Conservation (phyloP, 148 eudicot species). For the Cornus kousa region DNA sequence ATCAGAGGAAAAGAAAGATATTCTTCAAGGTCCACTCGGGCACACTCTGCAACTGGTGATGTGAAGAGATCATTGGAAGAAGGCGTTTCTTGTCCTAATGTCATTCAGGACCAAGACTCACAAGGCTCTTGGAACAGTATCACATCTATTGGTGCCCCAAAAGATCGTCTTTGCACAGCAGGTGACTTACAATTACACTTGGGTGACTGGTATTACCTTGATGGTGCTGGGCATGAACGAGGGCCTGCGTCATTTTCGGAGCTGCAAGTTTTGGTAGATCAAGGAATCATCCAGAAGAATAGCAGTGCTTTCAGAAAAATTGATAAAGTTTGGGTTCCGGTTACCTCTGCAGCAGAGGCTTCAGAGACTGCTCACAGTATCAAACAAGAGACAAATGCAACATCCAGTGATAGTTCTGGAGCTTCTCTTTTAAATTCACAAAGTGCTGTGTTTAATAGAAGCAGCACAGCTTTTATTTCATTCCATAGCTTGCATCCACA, state of each 20-base stretch:
- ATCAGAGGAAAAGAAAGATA: slow-evolving; percentile 65
- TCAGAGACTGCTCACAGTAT: slow-evolving; percentile 27
- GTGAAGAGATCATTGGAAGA: slow-evolving; percentile 57
- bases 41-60: slow-evolving; percentile 49
- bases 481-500: slow-evolving; percentile 84
- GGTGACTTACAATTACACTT: slow-evolving; percentile 69
- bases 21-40: slow-evolving; percentile 52
- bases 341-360: slow-evolving; percentile 39
- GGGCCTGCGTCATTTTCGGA: slow-evolving; percentile 73
- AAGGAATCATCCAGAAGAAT: slow-evolving; percentile 58
- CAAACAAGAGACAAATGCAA: slow-evolving; percentile 25
- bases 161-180: slow-evolving; percentile 64
- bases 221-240: slow-evolving; percentile 89
- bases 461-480: slow-evolving; percentile 30
- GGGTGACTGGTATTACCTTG: slow-evolving; percentile 95
- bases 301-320: slow-evolving; percentile 77
- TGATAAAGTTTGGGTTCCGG: slow-evolving; percentile 91
- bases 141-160: slow-evolving; percentile 44
- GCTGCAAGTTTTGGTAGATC: slow-evolving; percentile 58
- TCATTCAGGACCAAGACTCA: slow-evolving; percentile 36
- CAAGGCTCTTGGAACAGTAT: slow-evolving; percentile 33
- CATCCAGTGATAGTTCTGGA: slow-evolving; percentile 33
- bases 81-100: slow-evolving; percentile 39
- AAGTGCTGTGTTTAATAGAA: slow-evolving; percentile 17
- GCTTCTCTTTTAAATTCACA: slow-evolving; percentile 28